Evolutionary conservation across 176 grass and related monocot species (phyloP), one percentile per base, ranked within the genome.

Genomic region (Avena atlantica): DNA sequence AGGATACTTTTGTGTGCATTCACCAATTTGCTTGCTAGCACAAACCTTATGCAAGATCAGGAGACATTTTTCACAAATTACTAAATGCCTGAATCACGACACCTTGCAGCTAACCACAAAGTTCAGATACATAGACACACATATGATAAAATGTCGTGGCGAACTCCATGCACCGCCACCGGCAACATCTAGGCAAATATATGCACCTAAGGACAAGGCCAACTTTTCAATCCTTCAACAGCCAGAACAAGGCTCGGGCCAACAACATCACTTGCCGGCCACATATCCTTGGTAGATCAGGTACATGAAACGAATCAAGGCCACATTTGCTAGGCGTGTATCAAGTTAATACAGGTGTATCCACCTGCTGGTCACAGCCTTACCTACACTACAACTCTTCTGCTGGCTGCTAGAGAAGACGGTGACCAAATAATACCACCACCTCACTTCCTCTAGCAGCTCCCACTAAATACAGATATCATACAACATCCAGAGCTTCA

Each of bases 401-500:
- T 58, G 13, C 58, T 9, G 20, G 25, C 49, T 70, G 17, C 65
- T 5, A 6, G 16, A 64, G 36, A 70, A 66, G 51, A 49, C 17
- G 29, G 29, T 34, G 44, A 25, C 9, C 44, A 81, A 31, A 20
- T 50, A 51, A 81, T 67, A 20, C 76, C 6, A 40, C 37, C 62
- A 77, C 20, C 21, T 29, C 9, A 20, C 12, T 31, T 21, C 69
- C 64, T 45, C 34, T 60, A 77, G 37, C 78, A 76, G 13, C 48
- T 13, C 4, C 50, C 73, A 21, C 75, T 52, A 40, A 34, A 81
- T 50, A 56, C 78, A 76, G n/a, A 51, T 3, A 31, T 90, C 78
- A 94, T 65, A 89, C 92, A 59, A 59, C 53, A 81, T 80, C 60
- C 23, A 80, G 29, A 40, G 66, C 69, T 48, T 85, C 70, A 78